Evolutionary conservation across 2,329 filamentous ascomycete genomes (phyloP), one percentile per base, ranked within the genome.

Genomic region (Zasmidium citrigriseum): DNA sequence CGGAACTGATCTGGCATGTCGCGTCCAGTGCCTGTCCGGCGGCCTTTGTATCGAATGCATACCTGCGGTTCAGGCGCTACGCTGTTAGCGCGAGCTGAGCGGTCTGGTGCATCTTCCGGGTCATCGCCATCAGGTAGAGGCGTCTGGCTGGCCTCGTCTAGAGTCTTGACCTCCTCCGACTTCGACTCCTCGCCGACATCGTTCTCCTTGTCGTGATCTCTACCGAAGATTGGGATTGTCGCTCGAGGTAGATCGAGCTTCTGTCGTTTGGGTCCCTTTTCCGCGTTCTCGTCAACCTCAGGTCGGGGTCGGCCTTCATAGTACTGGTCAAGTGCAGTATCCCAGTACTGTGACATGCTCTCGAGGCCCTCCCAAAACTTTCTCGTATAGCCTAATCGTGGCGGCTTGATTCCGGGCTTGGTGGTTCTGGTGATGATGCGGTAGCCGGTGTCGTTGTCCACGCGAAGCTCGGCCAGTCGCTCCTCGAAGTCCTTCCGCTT

Each of bases 261-360:
- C 50, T 64, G 64, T 24, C 67, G 67, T 55, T 70, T 70, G 10
- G 62, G 52, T 46, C 56, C 61, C n/a, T 68, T 63, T 51, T 61
- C 57, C 16, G 14, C 48, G 23, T 59, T 58, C 11, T 52, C 51
- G 2, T 62, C 61, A 34, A 61, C 55, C 25, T n/a, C 48, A 4
- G 48, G n/a, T 18, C 63, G 64, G 4, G 72, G 67, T 18, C 63
- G 63, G 4, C 72, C 67, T 18, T 72, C 69, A 45, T 78, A 78
- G 68, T 86, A 86, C 25, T 85, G 72, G 64, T 88, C 85, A 49
- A 82, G 68, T 58, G 80, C 84, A 41, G 76, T 77, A 67, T 88
- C 85, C 85, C 85, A 88, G 67, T 86, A 87, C 62, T 84, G 82
- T 16, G 82, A 77, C 78, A 87, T 78, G 34, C 78, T 80, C 63